phyloP scores from a whole-genome alignment of 228 moss, liverwort and hornwort genomes.

The Sphagnum fallax region DNA sequence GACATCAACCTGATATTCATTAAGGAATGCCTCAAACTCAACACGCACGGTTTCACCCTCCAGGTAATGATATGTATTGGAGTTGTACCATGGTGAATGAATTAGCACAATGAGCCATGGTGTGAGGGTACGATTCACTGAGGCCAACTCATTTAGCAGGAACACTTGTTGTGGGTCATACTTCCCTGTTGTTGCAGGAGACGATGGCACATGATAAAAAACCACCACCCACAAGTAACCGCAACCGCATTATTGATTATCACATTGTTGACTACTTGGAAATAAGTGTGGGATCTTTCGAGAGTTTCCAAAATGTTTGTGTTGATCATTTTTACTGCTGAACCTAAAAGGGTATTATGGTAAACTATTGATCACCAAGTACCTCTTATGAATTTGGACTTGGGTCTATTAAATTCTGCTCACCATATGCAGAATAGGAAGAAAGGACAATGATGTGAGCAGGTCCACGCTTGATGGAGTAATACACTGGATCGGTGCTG shows the following conservation, averaged over 20 bases:
- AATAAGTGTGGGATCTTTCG: no score
- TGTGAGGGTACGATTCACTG: conserved; percentile 60
- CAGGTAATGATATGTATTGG: conserved; percentile 67
- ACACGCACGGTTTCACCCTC: conserved; percentile 98
- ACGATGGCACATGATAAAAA: no score
- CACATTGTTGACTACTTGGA: no score
- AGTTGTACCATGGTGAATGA: conserved; percentile 97
- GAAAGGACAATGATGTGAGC: conserved; percentile 85
- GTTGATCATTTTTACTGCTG: no score
- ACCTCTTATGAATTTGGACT: no score
- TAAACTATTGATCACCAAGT: no score
- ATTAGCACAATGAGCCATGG: conserved; percentile 83
- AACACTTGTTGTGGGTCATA: conserved; percentile 72
- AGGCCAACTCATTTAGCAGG: conserved; percentile 20
- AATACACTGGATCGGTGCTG: conserved; percentile 65
- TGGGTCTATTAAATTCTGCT: not conserved
- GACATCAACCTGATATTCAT: conserved; percentile 54
- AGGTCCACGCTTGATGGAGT: conserved; percentile 72
- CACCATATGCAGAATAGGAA: conserved; percentile 84
- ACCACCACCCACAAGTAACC: no score
- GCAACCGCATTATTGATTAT: no score
- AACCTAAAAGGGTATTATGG: no score
- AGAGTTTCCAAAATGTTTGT: no score
- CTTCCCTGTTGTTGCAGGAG: conserved; percentile 36
- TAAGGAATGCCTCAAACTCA: conserved; percentile 40